Evolutionary conservation across 352 stramenopile species (phyloP).

Genomic region (Phytophthora pinifolia): DNA sequence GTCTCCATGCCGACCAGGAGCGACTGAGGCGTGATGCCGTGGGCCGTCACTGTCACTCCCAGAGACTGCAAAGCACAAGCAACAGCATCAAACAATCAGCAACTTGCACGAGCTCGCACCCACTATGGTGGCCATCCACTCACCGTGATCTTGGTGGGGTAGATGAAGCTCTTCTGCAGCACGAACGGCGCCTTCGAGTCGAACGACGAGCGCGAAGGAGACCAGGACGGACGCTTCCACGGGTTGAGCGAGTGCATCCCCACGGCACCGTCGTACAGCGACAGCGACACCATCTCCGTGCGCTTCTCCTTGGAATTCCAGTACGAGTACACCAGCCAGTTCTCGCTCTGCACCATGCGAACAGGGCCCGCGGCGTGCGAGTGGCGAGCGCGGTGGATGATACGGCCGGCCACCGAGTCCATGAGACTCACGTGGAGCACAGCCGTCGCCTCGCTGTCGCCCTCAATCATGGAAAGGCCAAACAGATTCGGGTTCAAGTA

Average conservation of each 20-base stretch:
- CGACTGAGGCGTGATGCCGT: slow-evolving; percentile 95
- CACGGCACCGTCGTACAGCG: slow-evolving; percentile 96
- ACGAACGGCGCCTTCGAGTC: slow-evolving; percentile 89
- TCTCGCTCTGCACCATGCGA: slow-evolving; percentile 90
- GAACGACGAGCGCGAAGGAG: slow-evolving; percentile 90
- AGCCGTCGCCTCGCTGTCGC: slow-evolving; percentile 36
- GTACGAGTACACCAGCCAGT: slow-evolving; percentile 97
- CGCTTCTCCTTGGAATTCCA: slow-evolving; percentile 92
- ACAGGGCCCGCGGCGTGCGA: slow-evolving; percentile 66
- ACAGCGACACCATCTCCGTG: slow-evolving; percentile 81
- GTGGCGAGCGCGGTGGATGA: slow-evolving; percentile 93
- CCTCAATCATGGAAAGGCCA: slow-evolving; percentile 85
- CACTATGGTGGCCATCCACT: not conserved
- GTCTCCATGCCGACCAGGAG: slow-evolving; percentile 92
- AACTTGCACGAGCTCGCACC: not conserved
- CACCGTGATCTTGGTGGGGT: slow-evolving; percentile 87
- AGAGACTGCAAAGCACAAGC: slow-evolving; percentile 52
- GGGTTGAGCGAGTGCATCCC: slow-evolving; percentile 93
- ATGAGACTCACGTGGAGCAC: slow-evolving; percentile 91
- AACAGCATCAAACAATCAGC: slow-evolving; percentile 4
- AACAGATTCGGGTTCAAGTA: slow-evolving; percentile 98
- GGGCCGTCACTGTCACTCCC: slow-evolving; percentile 91
- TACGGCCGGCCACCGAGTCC: slow-evolving; percentile 93
- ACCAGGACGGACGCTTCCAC: slow-evolving; percentile 93
- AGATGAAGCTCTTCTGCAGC: slow-evolving; percentile 95